Conservation (phyloP, 495 filamentous ascomycete species). For the Neurospora discreta region DNA sequence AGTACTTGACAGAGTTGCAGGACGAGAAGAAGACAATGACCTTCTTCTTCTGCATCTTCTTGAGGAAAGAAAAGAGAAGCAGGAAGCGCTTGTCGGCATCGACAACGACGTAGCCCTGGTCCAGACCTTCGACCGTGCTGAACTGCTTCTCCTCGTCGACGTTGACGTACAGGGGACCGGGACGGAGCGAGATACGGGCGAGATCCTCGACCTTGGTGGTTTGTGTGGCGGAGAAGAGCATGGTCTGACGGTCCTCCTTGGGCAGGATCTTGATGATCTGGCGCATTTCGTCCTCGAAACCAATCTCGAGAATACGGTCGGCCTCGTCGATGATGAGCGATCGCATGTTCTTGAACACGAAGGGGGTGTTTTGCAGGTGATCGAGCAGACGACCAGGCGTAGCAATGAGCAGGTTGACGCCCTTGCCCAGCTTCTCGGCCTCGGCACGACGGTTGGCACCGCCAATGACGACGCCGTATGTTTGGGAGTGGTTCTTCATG, state of each 20-base stretch:
- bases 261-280: conserved; percentile 95
- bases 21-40: conserved; percentile 94
- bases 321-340: conserved; percentile 84
- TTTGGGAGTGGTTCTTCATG: conserved; percentile 70
- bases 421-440: conserved; percentile 87
- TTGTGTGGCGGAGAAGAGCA: conserved; percentile 95
- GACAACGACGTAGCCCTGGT: conserved; percentile 91
- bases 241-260: conserved; percentile 79
- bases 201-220: conserved; percentile 98
- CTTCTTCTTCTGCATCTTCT: conserved; percentile 83
- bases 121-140: conserved; percentile 77
- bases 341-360: conserved; percentile 81
- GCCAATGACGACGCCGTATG: conserved; percentile 87
- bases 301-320: conserved; percentile 88
- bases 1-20: conserved; percentile 90
- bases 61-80: conserved; percentile 90
- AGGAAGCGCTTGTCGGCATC: conserved; percentile 90
- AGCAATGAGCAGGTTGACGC: conserved; percentile 87
- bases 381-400: conserved; percentile 90
- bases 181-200: conserved; percentile 81
- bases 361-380: conserved; percentile 88
- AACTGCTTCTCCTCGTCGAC: conserved; percentile 48
- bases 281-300: conserved; percentile 97
- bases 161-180: conserved; percentile 93
- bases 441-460: conserved; percentile 87